phyloP scores from a whole-genome alignment of 148 eudicot species.

The Vaccinium myrtillus region DNA sequence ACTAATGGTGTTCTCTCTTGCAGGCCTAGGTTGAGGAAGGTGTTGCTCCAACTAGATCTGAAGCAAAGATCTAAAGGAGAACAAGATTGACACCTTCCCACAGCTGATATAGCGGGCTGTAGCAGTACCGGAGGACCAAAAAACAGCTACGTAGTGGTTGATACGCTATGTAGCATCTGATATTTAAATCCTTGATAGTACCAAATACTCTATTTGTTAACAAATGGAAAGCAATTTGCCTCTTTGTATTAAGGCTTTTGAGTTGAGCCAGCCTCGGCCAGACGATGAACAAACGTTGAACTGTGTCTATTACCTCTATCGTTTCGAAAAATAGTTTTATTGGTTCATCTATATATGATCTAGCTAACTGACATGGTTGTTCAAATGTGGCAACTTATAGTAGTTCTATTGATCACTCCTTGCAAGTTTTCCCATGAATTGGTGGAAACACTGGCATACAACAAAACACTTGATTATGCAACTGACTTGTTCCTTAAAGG shows the following conservation, averaged over 20 bases:
- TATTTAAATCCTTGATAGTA: too few relatives aligned
- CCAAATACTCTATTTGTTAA: too few relatives aligned
- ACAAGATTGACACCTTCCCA: too few relatives aligned
- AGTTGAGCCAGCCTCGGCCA: too few relatives aligned
- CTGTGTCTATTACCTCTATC: not conserved
- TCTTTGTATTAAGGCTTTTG: not conserved
- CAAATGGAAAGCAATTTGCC: not conserved
- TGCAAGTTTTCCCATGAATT: not conserved
- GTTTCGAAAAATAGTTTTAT: not conserved
- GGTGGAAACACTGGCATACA: not conserved
- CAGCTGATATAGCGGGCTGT: too few relatives aligned
- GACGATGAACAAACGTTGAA: not conserved
- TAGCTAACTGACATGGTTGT: not conserved
- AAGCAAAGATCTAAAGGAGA: too few relatives aligned
- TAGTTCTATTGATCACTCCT: not conserved
- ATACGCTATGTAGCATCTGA: too few relatives aligned
- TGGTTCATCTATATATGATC: not conserved
- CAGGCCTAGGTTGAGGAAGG: too few relatives aligned
- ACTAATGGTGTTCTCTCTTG: too few relatives aligned
- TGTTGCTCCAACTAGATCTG: too few relatives aligned
- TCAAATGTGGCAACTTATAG: not conserved
- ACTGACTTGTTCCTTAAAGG: not conserved
- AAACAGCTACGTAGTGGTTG: too few relatives aligned
- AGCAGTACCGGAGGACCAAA: too few relatives aligned
- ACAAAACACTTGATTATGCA: not conserved